These are phyloP conservation scores for Schwanniomyces etchellsii DNA, from an alignment of 1,139 yeast species.

Conservation along the genomic window DNA sequence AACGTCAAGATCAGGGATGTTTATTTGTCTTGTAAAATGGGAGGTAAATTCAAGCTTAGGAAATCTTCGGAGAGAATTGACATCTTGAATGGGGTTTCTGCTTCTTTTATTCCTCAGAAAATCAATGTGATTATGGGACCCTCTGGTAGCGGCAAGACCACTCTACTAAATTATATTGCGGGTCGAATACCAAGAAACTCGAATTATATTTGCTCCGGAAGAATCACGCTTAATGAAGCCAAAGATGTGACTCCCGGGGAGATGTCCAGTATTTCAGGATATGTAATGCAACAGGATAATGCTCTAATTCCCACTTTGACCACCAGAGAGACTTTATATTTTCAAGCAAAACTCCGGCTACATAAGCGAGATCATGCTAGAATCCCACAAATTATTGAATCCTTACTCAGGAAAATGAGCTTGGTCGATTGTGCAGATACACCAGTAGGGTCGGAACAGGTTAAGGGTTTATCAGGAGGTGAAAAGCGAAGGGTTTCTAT, in stretches of 20 bases:
- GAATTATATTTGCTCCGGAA: slow-evolving; percentile 18
- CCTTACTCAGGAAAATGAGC: slow-evolving; percentile 62
- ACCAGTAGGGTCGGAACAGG: slow-evolving; percentile 63
- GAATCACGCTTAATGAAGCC: slow-evolving; percentile 17
- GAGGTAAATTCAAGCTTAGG: slow-evolving; percentile 2
- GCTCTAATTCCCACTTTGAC: slow-evolving; percentile 66
- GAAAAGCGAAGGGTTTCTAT: slow-evolving; percentile 80
- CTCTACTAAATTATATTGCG: slow-evolving; percentile 62
- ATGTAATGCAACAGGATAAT: slow-evolving; percentile 78
- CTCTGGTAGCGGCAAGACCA: slow-evolving; percentile 82
- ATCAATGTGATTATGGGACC: slow-evolving; percentile 90
- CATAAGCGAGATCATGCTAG: slow-evolving; percentile 26
- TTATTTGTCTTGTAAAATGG: slow-evolving; percentile 13
- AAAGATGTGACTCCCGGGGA: slow-evolving; percentile 36
- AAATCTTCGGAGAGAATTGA: slow-evolving; percentile 5
- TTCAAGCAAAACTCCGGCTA: slow-evolving; percentile 66
- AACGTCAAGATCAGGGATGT: slow-evolving; percentile 15
- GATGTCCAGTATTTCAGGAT: slow-evolving; percentile 51
- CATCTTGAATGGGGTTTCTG: slow-evolving; percentile 46
- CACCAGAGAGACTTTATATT: slow-evolving; percentile 68
- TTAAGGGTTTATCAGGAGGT: slow-evolving; percentile 83
- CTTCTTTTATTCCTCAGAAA: slow-evolving; percentile 52
- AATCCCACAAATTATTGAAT: slow-evolving; percentile 38
- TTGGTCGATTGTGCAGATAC: slow-evolving; percentile 74
- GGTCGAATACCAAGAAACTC: slow-evolving; percentile 46